Evolutionary conservation across 768 basidiomycete species (phyloP).

Genomic region (Phylloporus rhodoxanthus): DNA sequence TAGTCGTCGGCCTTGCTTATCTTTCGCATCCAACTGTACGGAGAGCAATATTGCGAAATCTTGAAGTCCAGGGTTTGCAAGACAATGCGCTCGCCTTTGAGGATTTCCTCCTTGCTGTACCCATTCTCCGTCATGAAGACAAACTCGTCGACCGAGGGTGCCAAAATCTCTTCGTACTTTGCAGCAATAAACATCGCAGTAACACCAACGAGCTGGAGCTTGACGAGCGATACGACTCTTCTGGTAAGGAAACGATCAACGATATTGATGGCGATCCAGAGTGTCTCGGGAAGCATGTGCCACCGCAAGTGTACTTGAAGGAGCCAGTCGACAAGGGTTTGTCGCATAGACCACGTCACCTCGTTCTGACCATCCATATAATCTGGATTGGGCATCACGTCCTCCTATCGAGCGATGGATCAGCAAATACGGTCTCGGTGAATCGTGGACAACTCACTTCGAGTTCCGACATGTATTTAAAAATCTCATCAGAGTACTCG

Average conservation of each 20-base stretch:
- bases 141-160: constrained; percentile 96
- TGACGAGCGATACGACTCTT: constrained; percentile 81
- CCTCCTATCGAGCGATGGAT: constrained; percentile 44
- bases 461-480: constrained; percentile 89
- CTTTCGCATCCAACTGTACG: constrained; percentile 97
- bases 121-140: constrained; percentile 97
- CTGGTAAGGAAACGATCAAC: constrained; percentile 89
- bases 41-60: constrained; percentile 96
- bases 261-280: constrained; percentile 99
- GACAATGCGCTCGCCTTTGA: constrained; percentile 97
- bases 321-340: constrained; percentile 96
- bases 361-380: constrained; percentile 95
- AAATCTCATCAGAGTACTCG: constrained; percentile 98
- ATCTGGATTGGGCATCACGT: constrained; percentile 83
- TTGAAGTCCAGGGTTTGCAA: constrained; percentile 93
- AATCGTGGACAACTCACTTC: constrained; percentile 53
- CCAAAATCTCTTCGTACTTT: constrained; percentile 98
- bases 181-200: constrained; percentile 99
- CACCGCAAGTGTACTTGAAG: constrained; percentile 96
- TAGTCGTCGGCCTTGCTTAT: constrained; percentile 99
- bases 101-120: constrained; percentile 90
- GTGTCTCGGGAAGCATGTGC: constrained; percentile 98
- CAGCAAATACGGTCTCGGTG: constrained; percentile 14
- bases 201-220: constrained; percentile 94
- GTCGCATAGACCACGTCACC: constrained; percentile 91